phyloP scores from a whole-genome alignment of 2,329 filamentous ascomycete genomes.

The Annulohypoxylon truncatum region DNA sequence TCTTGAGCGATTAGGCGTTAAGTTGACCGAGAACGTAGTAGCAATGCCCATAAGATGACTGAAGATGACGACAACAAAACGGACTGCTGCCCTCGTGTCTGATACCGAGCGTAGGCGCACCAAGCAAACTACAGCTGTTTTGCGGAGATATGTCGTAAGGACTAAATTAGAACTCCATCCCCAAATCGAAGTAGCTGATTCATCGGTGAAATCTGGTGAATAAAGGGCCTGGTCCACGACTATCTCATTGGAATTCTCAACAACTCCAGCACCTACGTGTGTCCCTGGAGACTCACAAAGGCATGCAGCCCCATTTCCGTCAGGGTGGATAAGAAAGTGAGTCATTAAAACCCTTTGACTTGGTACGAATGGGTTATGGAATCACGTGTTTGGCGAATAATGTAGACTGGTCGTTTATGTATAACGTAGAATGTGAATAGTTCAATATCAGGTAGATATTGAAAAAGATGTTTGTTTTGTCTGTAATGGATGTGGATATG shows the following conservation, averaged over 20 bases:
- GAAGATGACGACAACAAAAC: constrained; percentile 24
- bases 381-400: too few species aligned
- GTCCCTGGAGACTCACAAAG: not conserved
- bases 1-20: not conserved
- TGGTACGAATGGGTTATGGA: too few species aligned
- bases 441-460: too few species aligned
- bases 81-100: constrained; percentile 4
- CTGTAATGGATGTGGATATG: too few species aligned
- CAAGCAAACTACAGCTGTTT: not conserved
- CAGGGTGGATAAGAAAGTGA: not conserved
- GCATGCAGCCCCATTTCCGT: not conserved
- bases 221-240: not conserved
- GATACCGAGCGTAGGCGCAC: not conserved
- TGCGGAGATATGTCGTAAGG: not conserved
- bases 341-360: too few species aligned
- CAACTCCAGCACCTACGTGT: too few species aligned
- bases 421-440: too few species aligned
- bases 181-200: not conserved
- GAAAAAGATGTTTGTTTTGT: too few species aligned
- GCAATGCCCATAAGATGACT: constrained; percentile 13
- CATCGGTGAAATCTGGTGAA: too few species aligned
- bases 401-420: too few species aligned
- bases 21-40: constrained; percentile 2
- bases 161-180: not conserved
- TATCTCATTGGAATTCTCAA: not conserved